Evolutionary conservation across 495 filamentous ascomycete genomes (phyloP), one percentile per base, ranked within the genome.

Genomic region (Venustampulla echinocandica): DNA sequence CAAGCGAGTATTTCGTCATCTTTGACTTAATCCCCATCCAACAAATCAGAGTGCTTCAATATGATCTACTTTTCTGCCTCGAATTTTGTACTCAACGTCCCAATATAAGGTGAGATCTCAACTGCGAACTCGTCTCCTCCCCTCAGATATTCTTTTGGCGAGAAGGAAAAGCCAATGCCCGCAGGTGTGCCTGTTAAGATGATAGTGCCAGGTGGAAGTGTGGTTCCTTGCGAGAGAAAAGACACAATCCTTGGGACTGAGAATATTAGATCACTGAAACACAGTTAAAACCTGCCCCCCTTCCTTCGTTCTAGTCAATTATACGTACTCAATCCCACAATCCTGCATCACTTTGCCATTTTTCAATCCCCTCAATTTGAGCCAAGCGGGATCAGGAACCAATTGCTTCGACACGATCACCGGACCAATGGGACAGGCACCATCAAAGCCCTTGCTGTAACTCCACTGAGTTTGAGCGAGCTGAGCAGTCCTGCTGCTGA

Each of bases 331-430:
- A 46, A 74, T 50, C 20, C 63, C 60, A 47, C 71, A 76, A 21
- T 73, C 58, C 53, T 75, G 71, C 55, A 71, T 44, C 14, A 67
- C 64, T 52, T 64, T 64, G 3, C 70, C 69, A 54, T 75, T 71
- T 59, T 70, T 66, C 35, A 69, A 36, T 6, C 69, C 68, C 44
- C 64, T 55, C 48, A 74, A 34, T 18, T 56, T 42, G 17, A 72
- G 48, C 43, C 47, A 53, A 13, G 57, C 53, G 5, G 64, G 62
- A 37, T 72, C 64, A n/a, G 71, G 65, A 32, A 81, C 54, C 11
- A 69, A 56, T n/a, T 65, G 60, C 25, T 69, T 68, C 1, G 69
- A 73, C 23, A 77, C 77, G n/a, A 81, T 51, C 2, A 67, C 66
- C 4, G 77, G 77, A 11, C 77, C 76, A 24, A 73, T 60, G 5